Conservation (phyloP, 1,139 yeast species). For the Dujonia santamariae region DNA sequence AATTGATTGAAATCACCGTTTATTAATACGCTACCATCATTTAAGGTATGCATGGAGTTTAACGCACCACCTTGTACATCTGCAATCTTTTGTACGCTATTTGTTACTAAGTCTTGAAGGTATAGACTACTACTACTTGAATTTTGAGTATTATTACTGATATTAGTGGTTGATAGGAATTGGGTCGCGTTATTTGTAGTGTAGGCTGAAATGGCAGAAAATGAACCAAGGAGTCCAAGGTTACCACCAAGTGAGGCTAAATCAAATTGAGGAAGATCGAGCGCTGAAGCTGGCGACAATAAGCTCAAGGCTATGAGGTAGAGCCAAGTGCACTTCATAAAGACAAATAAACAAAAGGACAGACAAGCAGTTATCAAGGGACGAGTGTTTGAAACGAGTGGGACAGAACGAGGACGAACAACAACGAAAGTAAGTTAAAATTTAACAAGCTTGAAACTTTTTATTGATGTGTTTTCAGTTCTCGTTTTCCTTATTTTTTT, state of each 20-base stretch:
- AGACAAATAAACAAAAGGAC: too few species aligned
- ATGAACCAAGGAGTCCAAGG: conserved; percentile 65
- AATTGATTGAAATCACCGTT: conserved; percentile 36
- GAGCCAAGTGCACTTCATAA: conserved; percentile 3
- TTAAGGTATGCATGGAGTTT: conserved; percentile 15
- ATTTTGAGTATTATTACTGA: conserved; percentile 8
- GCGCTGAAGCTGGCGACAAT: background rate
- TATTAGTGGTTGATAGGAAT: conserved; percentile 15
- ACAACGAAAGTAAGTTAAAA: too few species aligned
- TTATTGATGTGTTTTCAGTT: too few species aligned
- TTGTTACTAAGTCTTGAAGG: conserved; percentile 26
- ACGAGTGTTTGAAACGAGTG: too few species aligned
- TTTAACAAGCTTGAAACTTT: too few species aligned
- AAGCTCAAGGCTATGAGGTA: conserved; percentile 1
- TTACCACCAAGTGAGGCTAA: conserved; percentile 33
- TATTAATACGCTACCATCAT: conserved; percentile 30
- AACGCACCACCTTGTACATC: conserved; percentile 32
- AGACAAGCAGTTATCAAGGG: too few species aligned
- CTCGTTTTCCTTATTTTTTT: too few species aligned
- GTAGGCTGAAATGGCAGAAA: conserved; percentile 59
- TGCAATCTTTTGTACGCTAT: conserved; percentile 29
- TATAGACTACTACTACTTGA: conserved; percentile 17
- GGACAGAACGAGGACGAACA: too few species aligned
- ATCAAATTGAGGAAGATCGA: conserved; percentile 28
- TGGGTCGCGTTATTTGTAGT: conserved; percentile 48